Conservation (phyloP, 2,329 filamentous ascomycete genomes). For the Aplosporella prunicola region DNA sequence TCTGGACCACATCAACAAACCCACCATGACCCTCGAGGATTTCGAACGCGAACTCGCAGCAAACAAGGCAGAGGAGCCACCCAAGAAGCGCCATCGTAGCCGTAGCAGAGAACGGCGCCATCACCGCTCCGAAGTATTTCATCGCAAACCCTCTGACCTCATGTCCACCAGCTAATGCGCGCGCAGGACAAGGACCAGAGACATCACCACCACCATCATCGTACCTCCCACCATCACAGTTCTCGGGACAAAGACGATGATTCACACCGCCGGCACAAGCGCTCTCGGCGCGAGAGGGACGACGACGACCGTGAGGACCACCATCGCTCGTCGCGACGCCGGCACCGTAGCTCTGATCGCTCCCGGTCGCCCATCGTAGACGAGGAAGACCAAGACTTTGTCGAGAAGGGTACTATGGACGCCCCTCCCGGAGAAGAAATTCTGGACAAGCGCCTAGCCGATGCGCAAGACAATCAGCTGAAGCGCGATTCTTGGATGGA, state of each 20-base stretch:
- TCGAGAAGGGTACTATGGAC: constrained; percentile 34
- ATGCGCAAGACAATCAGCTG: constrained; percentile 31
- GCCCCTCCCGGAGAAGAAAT: constrained; percentile 34
- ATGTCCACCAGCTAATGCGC: not conserved
- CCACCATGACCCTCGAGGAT: constrained; percentile 53
- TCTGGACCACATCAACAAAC: constrained; percentile 2
- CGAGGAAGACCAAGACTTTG: constrained; percentile 28
- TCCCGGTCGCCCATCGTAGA: constrained; percentile 10
- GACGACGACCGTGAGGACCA: constrained; percentile 20
- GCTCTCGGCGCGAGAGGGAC: constrained; percentile 48
- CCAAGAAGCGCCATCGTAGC: constrained; percentile 38
- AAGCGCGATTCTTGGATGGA: constrained; percentile 93
- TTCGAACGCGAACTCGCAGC: constrained; percentile 70
- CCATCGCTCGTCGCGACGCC: constrained; percentile 7
- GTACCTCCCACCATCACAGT: constrained; percentile 34
- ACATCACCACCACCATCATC: constrained; percentile 37
- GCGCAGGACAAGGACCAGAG: constrained; percentile 29
- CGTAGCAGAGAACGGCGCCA: constrained; percentile 21
- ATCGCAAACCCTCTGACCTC: not conserved
- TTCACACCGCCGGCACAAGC: constrained; percentile 51
- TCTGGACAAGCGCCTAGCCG: constrained; percentile 33
- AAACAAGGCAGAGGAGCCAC: constrained; percentile 45
- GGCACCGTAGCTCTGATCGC: constrained; percentile 14
- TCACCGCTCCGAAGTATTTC: constrained; percentile 18
- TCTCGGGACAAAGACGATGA: constrained; percentile 40